These are phyloP conservation scores for Brassica carinata DNA, from an alignment of 345 rosid species.

Conservation along the genomic window DNA sequence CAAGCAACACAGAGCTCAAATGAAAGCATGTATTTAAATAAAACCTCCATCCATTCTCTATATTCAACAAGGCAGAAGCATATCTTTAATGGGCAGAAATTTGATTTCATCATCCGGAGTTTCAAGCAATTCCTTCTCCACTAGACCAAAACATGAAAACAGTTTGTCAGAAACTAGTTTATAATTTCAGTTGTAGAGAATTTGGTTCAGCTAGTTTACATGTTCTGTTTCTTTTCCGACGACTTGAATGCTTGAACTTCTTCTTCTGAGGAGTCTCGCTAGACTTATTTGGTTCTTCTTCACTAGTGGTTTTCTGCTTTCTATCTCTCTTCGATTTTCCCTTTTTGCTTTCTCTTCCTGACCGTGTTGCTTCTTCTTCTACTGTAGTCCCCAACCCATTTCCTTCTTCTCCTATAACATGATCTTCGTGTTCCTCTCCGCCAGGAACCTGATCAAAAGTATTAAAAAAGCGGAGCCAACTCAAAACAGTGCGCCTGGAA, in stretches of 20 bases:
- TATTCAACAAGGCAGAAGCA: conserved; percentile 70
- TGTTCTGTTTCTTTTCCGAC: conserved; percentile 57
- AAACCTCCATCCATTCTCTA: conserved; percentile 66
- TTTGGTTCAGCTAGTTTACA: conserved; percentile 37
- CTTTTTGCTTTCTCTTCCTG: conserved; percentile 29
- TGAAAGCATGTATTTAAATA: background rate
- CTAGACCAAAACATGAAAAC: conserved; percentile 35
- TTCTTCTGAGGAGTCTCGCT: conserved; percentile 51
- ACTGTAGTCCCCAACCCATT: background rate
- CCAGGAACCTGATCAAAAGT: conserved; percentile 16
- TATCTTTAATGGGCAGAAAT: conserved; percentile 64
- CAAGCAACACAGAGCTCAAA: conserved; percentile 2
- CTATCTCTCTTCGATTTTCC: conserved; percentile 29
- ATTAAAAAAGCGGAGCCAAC: background rate
- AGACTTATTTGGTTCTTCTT: conserved; percentile 44
- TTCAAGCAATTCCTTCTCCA: conserved; percentile 66
- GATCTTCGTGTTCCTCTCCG: conserved; percentile 16
- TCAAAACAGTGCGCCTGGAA: background rate
- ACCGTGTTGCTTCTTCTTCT: conserved; percentile 27
- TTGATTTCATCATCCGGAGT: conserved; percentile 75
- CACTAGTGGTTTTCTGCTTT: conserved; percentile 49
- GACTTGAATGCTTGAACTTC: conserved; percentile 77
- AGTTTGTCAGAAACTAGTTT: conserved; percentile 5
- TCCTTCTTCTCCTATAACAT: background rate
- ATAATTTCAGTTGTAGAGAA: background rate